These are phyloP conservation scores for Brassica hybrid DNA, from an alignment of 441 rosid species.

Conservation along the genomic window DNA sequence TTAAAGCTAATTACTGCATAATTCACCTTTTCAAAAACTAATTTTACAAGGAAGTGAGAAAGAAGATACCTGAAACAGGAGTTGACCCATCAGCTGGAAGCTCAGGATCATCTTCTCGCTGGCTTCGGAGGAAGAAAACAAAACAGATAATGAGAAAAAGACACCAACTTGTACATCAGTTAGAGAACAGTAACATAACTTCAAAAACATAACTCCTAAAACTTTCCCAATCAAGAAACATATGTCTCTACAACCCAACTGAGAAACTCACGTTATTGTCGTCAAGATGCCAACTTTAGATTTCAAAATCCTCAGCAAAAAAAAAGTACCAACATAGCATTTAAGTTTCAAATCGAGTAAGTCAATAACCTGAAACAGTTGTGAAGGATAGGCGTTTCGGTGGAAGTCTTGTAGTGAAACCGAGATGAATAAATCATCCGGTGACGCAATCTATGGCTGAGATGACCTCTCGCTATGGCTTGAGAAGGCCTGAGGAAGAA, in stretches of 20 bases:
- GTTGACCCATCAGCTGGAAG: constrained; percentile 54
- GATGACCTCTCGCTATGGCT: constrained; percentile 33
- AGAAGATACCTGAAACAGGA: constrained; percentile 66
- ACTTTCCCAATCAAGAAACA: constrained; percentile 1
- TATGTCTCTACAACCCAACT: neutral
- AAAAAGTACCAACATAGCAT: neutral
- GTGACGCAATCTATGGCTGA: constrained; percentile 37
- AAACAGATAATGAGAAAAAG: constrained; percentile 27
- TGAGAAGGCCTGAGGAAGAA: constrained; percentile 46
- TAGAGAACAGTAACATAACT: too few species aligned
- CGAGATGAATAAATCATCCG: constrained; percentile 45
- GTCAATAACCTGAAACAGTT: constrained; percentile 57
- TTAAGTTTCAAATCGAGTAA: constrained; percentile 2
- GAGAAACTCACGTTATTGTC: neutral
- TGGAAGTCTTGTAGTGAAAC: constrained; percentile 42
- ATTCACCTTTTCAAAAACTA: neutral
- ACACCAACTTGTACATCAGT: too few species aligned
- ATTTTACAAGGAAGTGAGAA: neutral
- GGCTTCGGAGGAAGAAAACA: constrained; percentile 53
- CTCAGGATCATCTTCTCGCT: constrained; percentile 57
- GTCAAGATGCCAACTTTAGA: neutral
- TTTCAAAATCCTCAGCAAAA: neutral
- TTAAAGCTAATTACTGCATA: neutral
- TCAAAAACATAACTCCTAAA: neutral
- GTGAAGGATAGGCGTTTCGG: constrained; percentile 42